Base-by-base conservation (phyloP, 305 asterid species). In the Lippia alba region DNA sequence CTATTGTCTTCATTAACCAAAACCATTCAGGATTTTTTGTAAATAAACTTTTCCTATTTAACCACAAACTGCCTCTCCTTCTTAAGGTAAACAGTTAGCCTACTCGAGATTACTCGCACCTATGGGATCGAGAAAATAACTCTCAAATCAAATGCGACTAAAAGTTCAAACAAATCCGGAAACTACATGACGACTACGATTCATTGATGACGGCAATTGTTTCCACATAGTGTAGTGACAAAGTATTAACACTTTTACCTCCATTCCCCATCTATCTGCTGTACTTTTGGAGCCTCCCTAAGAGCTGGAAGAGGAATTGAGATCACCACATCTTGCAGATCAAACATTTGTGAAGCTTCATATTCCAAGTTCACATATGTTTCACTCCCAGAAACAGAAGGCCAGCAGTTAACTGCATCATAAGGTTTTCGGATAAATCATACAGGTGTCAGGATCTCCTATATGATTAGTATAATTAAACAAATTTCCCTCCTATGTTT, bases 201-300 rank as follows among this genome's bases (percentile, higher is more conserved):
- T 15, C 56, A 50, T 9, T 11, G 51, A 12, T 24, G 61, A 56
- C 4, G 19, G 4, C 61, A 56, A 20, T 40, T 50, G 6, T 60
- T 60, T 60, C 16, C 65, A 62, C 15, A 66, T 33, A 41, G 17
- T 15, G 46, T 49, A 6, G 20, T 16, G 15, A 44, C 10, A 56
- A 63, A 9, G 57, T 61, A 51, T 44, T 15, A 60, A 67, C 58
- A 66, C 0, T 24, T 71, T 83, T 54, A 89, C 96, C 90, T 85
- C 94, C 87, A 89, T 61, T 89, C 96, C 57, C 96, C 96, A 69
- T 89, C 94, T 64, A 89, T 81, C 85, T 89, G 96, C 59, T 78
- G 80, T 44, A 89, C 87, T 63, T 40, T 84, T 46, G 96, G 96
- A 60, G 85, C 83, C 49, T 87, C 96, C 62, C 90, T 87, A 46